phyloP scores from a whole-genome alignment of 73 alveolate genomes.

The Paramecium caudatum region DNA sequence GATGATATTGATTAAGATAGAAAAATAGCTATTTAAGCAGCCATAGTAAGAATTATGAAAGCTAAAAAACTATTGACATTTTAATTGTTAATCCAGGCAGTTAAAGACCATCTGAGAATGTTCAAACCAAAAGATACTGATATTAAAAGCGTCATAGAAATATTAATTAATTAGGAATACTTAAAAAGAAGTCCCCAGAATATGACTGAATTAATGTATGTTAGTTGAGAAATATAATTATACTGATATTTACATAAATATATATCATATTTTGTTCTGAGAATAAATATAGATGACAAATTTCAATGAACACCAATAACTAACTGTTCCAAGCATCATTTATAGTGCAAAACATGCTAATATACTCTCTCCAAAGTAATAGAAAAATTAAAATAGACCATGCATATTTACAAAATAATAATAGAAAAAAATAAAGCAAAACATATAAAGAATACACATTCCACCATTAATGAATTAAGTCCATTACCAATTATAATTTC shows the following conservation, averaged over 20 bases:
- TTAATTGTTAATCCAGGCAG: not conserved
- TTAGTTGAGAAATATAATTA: not conserved
- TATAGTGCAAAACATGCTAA: slow-evolving; percentile 30
- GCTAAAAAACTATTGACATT: not conserved
- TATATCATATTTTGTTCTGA: not conserved
- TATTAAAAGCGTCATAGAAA: not conserved
- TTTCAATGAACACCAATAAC: slow-evolving; percentile 36
- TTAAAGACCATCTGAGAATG: not conserved
- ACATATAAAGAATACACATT: not conserved
- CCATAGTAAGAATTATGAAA: slow-evolving; percentile 23
- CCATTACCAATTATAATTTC: slow-evolving; percentile 76
- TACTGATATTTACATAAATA: not conserved
- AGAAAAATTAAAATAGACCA: slow-evolving; percentile 39
- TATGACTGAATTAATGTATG: slow-evolving; percentile 41
- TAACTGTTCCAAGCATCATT: slow-evolving; percentile 22
- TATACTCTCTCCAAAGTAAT: slow-evolving; percentile 1
- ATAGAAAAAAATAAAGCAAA: not conserved
- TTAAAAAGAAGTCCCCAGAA: not conserved
- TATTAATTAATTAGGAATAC: not conserved
- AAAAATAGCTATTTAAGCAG: slow-evolving; percentile 18
- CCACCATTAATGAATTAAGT: slow-evolving; percentile 74
- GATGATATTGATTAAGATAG: not conserved
- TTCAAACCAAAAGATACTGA: slow-evolving; percentile 3
- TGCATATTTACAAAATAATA: slow-evolving; percentile 4
- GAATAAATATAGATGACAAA: slow-evolving; percentile 58